Percentiles rank a stretch among this genome's conserved stretches.
phyloP scores from a whole-genome alignment of 2,329 filamentous ascomycete genomes.

The Coniochaeta sp. region DNA sequence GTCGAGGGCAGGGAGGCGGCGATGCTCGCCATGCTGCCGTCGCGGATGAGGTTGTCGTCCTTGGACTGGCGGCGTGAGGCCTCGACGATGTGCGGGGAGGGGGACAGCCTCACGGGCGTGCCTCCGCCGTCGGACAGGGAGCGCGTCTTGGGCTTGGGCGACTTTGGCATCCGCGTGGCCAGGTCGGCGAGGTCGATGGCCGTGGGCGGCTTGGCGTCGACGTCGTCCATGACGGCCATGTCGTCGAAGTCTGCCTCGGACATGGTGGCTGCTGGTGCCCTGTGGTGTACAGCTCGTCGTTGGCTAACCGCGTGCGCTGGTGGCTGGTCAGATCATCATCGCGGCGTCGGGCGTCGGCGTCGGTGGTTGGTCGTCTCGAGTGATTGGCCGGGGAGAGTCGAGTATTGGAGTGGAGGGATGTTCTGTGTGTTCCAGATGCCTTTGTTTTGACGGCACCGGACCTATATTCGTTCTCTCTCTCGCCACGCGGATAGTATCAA shows the following conservation, averaged over 20 bases:
- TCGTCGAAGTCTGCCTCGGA: slow-evolving; percentile 21
- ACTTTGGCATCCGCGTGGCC: slow-evolving; percentile 14
- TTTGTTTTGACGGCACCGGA: too few species aligned
- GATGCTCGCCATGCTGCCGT: slow-evolving; percentile 25
- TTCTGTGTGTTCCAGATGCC: neutral
- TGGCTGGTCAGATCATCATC: neutral
- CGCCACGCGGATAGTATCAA: too few species aligned
- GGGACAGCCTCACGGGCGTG: slow-evolving; percentile 45
- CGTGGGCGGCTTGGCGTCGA: slow-evolving; percentile 11
- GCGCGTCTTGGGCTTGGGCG: slow-evolving; percentile 46
- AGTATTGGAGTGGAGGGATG: neutral
- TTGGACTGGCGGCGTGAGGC: slow-evolving; percentile 52
- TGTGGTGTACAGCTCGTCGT: neutral
- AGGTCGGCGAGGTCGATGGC: neutral
- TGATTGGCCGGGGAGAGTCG: neutral
- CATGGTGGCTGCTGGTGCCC: slow-evolving; percentile 9
- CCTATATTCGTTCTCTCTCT: too few species aligned
- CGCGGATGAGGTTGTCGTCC: slow-evolving; percentile 55
- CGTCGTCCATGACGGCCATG: slow-evolving; percentile 25
- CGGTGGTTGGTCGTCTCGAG: neutral
- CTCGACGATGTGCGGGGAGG: slow-evolving; percentile 50
- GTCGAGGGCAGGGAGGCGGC: slow-evolving; percentile 50
- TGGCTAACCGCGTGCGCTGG: neutral
- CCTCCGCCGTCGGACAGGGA: slow-evolving; percentile 59
- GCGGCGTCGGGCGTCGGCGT: too few species aligned